Evolutionary conservation across 1,284 basidiomycete species (phyloP).

Genomic region (Boletus sp.): DNA sequence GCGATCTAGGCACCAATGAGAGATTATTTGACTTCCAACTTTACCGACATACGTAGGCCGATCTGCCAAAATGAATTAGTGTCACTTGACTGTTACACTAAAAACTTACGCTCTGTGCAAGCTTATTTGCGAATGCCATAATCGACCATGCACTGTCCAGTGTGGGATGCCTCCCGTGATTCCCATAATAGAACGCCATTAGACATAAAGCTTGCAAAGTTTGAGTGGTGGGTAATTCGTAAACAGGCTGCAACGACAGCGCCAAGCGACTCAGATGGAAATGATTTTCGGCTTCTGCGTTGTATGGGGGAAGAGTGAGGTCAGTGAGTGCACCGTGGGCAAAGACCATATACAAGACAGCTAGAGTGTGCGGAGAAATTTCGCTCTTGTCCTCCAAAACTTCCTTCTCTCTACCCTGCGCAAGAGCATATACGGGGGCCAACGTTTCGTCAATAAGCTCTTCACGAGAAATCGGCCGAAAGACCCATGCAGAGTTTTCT

Average conservation of each 20-base stretch:
- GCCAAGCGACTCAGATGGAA: conserved; percentile 55
- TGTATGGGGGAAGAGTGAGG: conserved; percentile 56
- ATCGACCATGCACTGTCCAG: conserved; percentile 51
- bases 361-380: conserved; percentile 50
- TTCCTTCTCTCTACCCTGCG: conserved; percentile 40
- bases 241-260: conserved; percentile 54
- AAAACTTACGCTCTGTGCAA: conserved; percentile 52
- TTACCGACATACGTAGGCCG: conserved; percentile 46
- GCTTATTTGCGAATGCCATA: conserved; percentile 48
- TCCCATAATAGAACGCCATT: conserved; percentile 52
- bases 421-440: conserved; percentile 52
- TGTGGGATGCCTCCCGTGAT: conserved; percentile 50
- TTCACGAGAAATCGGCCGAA: conserved; percentile 57
- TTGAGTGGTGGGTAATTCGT: conserved; percentile 58
- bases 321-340: conserved; percentile 60
- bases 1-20: conserved; percentile 43
- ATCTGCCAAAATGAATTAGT: conserved; percentile 36
- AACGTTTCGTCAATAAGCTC: conserved; percentile 64
- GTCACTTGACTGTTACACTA: not conserved
- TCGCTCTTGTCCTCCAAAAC: conserved; percentile 23
- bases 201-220: conserved; percentile 58
- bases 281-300: conserved; percentile 55
- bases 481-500: conserved; percentile 59
- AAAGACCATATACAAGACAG: conserved; percentile 56
- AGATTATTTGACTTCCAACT: not conserved